Base-by-base conservation (phyloP, 2,329 filamentous ascomycete genomes). In the Paecilomyces formosus region DNA sequence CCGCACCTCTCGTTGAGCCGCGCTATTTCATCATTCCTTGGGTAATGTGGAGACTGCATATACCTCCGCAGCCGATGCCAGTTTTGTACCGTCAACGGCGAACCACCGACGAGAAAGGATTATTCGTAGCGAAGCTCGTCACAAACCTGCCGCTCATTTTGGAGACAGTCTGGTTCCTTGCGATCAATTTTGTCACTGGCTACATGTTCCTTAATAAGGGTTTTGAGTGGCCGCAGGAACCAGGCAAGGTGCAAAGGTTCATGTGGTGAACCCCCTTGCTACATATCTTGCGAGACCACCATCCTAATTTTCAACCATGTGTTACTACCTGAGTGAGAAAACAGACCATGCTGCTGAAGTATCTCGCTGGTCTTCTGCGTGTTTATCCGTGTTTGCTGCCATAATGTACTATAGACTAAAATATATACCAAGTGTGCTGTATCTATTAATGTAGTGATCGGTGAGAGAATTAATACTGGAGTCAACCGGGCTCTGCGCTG, bases 1-100 rank as follows among this genome's bases (percentile, higher is more conserved):
- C 91, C 0, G 92, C 94, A 0, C 92, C 94, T 0, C 82, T 99
- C 0, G 93, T 99, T 9, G 94, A 99, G 72, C 94, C 94, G 13
- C 85, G 94, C 13, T 99, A 99, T 74, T 96, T 96, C 73, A 95
- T 99, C 70, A 81, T 97, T 12, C 92, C 93, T 0, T 99, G 92
- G 91, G 83, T 97, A 8, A 86, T 97, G 67, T 97, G 92, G 90
- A 83, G 94, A 0, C 76, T 97, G 7, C 83, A 95, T 67, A 76
- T 95, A 0, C 90, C 90, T 0, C 64, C 66, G 6, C 64, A 68
- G 73, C 79, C 55, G 55, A 68, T 65, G 45, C 69, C 70, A 13
- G 60, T 67, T 2, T 60, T 62, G 22, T 69, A 70, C 58, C 68
- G 69, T 15, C 59, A 69, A 31, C 64, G 65, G 56, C 64, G 67